These are phyloP conservation scores for Dalechampia spathulata DNA, from an alignment of 441 rosid genomes.

Conservation along the genomic window DNA sequence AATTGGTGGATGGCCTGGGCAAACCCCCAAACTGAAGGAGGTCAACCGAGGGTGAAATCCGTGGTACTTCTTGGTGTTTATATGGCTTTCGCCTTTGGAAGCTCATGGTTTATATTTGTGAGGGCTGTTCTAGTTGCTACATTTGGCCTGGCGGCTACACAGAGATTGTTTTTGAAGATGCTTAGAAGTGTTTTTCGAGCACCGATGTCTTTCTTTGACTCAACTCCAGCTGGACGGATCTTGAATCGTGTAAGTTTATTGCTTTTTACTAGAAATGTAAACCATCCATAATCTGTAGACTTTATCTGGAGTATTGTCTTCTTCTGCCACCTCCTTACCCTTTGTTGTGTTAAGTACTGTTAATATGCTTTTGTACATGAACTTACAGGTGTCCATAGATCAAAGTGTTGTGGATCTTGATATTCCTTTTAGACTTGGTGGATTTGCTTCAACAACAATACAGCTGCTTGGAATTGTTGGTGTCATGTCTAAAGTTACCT, in stretches of 20 bases:
- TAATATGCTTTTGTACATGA: conserved; percentile 6
- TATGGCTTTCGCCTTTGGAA: conserved; percentile 97
- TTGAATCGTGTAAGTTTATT: conserved; percentile 80
- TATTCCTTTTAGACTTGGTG: conserved; percentile 98
- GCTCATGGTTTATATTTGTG: conserved; percentile 90
- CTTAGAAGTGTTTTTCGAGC: conserved; percentile 90
- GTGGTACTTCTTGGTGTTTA: conserved; percentile 82
- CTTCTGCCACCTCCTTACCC: background rate
- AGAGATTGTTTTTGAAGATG: conserved; percentile 89
- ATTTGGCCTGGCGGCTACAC: conserved; percentile 97
- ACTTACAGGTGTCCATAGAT: conserved; percentile 86
- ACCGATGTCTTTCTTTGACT: conserved; percentile 99
- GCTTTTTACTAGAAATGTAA: conserved; percentile 3
- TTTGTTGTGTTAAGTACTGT: conserved; percentile 7
- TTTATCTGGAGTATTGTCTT: background rate
- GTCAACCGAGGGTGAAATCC: conserved; percentile 69
- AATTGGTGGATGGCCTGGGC: conserved; percentile 99
- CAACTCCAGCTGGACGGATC: conserved; percentile 97
- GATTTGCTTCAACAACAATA: conserved; percentile 98
- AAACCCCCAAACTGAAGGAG: conserved; percentile 97
- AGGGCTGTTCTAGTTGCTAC: conserved; percentile 99
- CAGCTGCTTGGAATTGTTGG: conserved; percentile 95
- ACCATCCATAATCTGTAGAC: background rate
- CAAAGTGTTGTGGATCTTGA: conserved; percentile 99
- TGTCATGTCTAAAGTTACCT: conserved; percentile 93